These are phyloP conservation scores for Auricularia cornea DNA, from an alignment of 768 basidiomycete genomes.

Conservation along the genomic window DNA sequence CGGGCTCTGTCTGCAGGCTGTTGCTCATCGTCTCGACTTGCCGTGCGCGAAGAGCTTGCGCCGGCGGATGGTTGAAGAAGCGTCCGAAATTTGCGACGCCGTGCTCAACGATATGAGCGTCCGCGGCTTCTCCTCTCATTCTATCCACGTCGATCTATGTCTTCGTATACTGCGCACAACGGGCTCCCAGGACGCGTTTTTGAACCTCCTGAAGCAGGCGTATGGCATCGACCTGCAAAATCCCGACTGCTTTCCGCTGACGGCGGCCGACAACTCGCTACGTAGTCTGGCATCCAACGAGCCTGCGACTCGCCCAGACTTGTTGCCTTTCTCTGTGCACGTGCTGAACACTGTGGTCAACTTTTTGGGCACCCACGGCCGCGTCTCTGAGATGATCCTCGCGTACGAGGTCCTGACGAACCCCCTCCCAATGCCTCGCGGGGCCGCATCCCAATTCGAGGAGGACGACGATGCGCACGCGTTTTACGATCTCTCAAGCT, in stretches of 20 bases:
- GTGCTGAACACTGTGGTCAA: conserved; percentile 70
- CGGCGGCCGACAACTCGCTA: neutral
- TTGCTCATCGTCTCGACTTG: conserved; percentile 58
- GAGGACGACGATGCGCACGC: conserved; percentile 48
- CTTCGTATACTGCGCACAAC: conserved; percentile 64
- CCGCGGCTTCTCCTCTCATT: conserved; percentile 38
- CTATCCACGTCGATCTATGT: conserved; percentile 56
- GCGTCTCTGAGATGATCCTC: conserved; percentile 60
- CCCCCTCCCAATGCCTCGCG: conserved; percentile 43
- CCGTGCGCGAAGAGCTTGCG: conserved; percentile 38
- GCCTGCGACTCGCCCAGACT: conserved; percentile 11
- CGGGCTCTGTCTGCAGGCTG: conserved; percentile 55
- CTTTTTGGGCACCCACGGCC: conserved; percentile 50
- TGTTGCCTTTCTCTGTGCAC: conserved; percentile 47
- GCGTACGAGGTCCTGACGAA: conserved; percentile 73
- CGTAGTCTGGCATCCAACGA: neutral
- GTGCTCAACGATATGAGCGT: conserved; percentile 51
- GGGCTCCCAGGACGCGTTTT: conserved; percentile 46
- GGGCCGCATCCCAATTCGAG: conserved; percentile 47
- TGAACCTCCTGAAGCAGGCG: conserved; percentile 50
- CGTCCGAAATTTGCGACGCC: conserved; percentile 38
- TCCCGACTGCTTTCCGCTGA: conserved; percentile 56
- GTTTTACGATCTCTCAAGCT: conserved; percentile 7
- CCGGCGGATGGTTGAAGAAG: conserved; percentile 30
- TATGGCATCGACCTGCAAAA: conserved; percentile 73